phyloP scores from a whole-genome alignment of 2,329 filamentous ascomycete species.

The Tolypocladium ovalisporum region DNA sequence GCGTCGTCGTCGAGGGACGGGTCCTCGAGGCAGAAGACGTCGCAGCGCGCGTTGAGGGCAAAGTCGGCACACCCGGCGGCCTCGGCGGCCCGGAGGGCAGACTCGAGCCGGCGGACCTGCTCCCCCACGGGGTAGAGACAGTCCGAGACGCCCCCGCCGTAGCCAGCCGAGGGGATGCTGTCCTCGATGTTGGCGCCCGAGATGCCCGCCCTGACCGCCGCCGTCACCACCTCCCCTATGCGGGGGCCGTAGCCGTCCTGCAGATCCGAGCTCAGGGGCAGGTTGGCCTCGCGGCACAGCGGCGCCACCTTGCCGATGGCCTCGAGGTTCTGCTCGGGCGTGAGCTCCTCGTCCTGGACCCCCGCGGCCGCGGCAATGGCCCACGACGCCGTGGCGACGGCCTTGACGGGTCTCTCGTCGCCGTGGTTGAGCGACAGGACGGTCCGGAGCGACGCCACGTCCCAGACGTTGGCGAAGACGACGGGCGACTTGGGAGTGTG shows the following conservation, averaged over 20 bases:
- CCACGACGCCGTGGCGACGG: constrained; percentile 39
- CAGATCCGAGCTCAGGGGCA: constrained; percentile 45
- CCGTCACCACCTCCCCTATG: constrained; percentile 31
- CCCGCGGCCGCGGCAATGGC: constrained; percentile 36
- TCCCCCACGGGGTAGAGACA: constrained; percentile 27
- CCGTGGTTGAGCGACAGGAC: constrained; percentile 30
- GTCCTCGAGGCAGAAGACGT: constrained; percentile 32
- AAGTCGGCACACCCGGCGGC: constrained; percentile 41
- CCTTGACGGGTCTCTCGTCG: constrained; percentile 23
- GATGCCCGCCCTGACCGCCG: constrained; percentile 37
- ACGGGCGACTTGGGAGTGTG: constrained; percentile 40
- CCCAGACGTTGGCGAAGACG: constrained; percentile 45
- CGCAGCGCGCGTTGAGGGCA: constrained; percentile 46
- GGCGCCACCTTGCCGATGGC: constrained; percentile 32
- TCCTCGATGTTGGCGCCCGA: constrained; percentile 53
- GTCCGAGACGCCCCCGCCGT: constrained; percentile 17
- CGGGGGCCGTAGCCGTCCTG: constrained; percentile 47
- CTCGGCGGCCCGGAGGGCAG: constrained; percentile 28
- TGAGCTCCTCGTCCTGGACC: constrained; percentile 35
- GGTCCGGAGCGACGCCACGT: constrained; percentile 34
- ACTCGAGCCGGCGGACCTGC: constrained; percentile 35
- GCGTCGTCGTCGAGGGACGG: constrained; percentile 17
- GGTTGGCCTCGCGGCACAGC: constrained; percentile 24
- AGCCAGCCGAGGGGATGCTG: constrained; percentile 22
- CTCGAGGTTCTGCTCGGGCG: constrained; percentile 37